Conservation (phyloP, 2,329 filamentous ascomycete species). For the Sporothrix mexicana region DNA sequence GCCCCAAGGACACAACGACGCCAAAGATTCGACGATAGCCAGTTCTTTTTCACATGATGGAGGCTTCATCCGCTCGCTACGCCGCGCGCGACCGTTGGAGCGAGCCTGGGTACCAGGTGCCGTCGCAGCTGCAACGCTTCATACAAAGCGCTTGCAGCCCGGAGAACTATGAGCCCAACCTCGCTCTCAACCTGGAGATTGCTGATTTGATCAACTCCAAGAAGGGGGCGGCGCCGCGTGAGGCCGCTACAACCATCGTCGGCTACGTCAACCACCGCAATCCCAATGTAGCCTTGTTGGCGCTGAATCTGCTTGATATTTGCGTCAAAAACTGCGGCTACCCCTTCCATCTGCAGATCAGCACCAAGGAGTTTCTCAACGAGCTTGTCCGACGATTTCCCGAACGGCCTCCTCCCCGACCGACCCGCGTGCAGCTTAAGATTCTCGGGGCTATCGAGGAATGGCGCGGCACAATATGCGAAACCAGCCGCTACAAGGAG, state of each 20-base stretch:
- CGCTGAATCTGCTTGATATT: constrained; percentile 91
- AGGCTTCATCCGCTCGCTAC: constrained; percentile 94
- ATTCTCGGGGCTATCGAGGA: constrained; percentile 97
- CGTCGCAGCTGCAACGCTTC: constrained; percentile 90
- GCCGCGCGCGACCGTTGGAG: constrained; percentile 93
- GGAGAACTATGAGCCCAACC: constrained; percentile 96
- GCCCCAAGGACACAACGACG: background rate
- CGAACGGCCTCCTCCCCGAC: constrained; percentile 84
- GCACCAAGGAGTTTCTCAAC: constrained; percentile 98
- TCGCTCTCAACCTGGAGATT: constrained; percentile 95
- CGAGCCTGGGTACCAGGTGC: constrained; percentile 76
- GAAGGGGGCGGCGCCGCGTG: constrained; percentile 92
- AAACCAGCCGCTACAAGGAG: constrained; percentile 96
- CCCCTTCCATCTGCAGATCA: constrained; percentile 97
- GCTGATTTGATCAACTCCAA: constrained; percentile 96
- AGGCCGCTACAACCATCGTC: constrained; percentile 92
- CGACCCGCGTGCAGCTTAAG: constrained; percentile 85
- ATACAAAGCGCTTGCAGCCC: constrained; percentile 96
- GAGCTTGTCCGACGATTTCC: constrained; percentile 96
- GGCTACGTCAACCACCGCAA: constrained; percentile 97
- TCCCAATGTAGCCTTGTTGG: constrained; percentile 89
- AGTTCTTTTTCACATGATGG: constrained; percentile 61
- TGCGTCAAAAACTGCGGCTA: constrained; percentile 99
- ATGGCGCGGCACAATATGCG: constrained; percentile 97
- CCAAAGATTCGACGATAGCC: background rate